Percentiles rank a stretch among this genome's conserved stretches.
Evolutionary conservation across 805 yeast genomes (phyloP).

Genomic region (Ogataea ramenticola): DNA sequence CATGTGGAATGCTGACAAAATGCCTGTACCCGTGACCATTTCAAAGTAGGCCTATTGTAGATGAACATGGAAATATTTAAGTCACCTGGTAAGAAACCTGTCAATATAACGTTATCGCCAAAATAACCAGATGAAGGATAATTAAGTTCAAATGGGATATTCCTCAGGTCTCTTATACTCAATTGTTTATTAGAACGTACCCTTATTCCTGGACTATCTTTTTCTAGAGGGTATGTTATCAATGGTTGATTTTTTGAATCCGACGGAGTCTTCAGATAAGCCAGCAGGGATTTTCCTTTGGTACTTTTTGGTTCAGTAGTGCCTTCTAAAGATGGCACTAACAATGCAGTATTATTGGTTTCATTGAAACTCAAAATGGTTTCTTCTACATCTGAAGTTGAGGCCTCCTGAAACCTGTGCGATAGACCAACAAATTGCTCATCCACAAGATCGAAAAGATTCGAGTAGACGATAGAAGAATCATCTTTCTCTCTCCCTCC

Average conservation of each 20-base stretch:
- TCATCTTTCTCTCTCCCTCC: constrained; percentile 43
- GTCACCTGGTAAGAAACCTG: constrained; percentile 49
- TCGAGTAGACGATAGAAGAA: constrained; percentile 25
- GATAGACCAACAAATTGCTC: constrained; percentile 13
- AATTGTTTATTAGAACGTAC: neutral
- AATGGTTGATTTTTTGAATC: constrained; percentile 15
- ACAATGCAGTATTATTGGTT: constrained; percentile 1
- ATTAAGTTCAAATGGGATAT: constrained; percentile 39
- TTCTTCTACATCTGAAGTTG: neutral
- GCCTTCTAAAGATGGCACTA: neutral
- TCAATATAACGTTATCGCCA: constrained; percentile 57
- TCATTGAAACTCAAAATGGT: neutral
- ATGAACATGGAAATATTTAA: constrained; percentile 40
- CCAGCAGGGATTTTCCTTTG: constrained; percentile 1
- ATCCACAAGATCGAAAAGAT: constrained; percentile 39
- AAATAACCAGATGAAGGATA: constrained; percentile 58
- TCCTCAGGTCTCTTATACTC: constrained; percentile 8
- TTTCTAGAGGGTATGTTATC: constrained; percentile 10
- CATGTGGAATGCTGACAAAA: constrained; percentile 45
- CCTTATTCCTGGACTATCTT: constrained; percentile 1
- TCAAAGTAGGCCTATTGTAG: constrained; percentile 45
- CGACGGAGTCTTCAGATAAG: neutral
- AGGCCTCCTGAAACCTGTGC: neutral
- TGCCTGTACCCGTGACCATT: constrained; percentile 59
- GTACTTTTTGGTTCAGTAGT: too few species aligned